phyloP scores from a whole-genome alignment of 2,329 filamentous ascomycete genomes.

The Didymosphaeria variabile region DNA sequence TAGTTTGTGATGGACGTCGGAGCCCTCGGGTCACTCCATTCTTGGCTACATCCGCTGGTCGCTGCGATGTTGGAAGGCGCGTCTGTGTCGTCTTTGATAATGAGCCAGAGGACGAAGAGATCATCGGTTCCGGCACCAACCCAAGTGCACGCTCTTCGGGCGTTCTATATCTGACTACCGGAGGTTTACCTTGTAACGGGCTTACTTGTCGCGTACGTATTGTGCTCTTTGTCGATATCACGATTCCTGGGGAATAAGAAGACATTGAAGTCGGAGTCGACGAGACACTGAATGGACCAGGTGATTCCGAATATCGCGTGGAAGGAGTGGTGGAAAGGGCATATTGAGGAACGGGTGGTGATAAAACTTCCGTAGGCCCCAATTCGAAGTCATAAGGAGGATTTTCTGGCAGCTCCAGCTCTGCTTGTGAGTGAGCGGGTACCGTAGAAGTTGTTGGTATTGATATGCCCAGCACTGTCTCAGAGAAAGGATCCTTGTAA shows the following conservation, averaged over 20 bases:
- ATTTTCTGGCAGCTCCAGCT: constrained; percentile 36
- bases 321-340: constrained; percentile 76
- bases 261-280: constrained; percentile 82
- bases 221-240: constrained; percentile 54
- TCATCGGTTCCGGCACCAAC: constrained; percentile 73
- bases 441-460: constrained; percentile 48
- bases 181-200: constrained; percentile 65
- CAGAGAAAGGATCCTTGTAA: constrained; percentile 52
- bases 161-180: constrained; percentile 66
- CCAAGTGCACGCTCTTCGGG: constrained; percentile 68
- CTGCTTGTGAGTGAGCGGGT: constrained; percentile 35
- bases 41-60: constrained; percentile 5
- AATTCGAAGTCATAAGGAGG: constrained; percentile 54
- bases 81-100: constrained; percentile 19
- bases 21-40: not conserved
- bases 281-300: constrained; percentile 76
- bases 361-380: constrained; percentile 70
- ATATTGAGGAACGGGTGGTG: constrained; percentile 73
- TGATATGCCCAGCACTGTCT: constrained; percentile 55
- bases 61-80: constrained; percentile 12
- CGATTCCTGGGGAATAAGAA: constrained; percentile 74
- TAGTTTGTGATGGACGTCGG: constrained; percentile 12
- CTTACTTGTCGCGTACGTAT: constrained; percentile 64
- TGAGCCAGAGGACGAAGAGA: constrained; percentile 74
- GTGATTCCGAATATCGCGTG: constrained; percentile 77